A percentile compares a stretch with the other conserved stretches of the same genome.
Conservation (phyloP, 2,329 filamentous ascomycete genomes). For the Beauveria asiatica region DNA sequence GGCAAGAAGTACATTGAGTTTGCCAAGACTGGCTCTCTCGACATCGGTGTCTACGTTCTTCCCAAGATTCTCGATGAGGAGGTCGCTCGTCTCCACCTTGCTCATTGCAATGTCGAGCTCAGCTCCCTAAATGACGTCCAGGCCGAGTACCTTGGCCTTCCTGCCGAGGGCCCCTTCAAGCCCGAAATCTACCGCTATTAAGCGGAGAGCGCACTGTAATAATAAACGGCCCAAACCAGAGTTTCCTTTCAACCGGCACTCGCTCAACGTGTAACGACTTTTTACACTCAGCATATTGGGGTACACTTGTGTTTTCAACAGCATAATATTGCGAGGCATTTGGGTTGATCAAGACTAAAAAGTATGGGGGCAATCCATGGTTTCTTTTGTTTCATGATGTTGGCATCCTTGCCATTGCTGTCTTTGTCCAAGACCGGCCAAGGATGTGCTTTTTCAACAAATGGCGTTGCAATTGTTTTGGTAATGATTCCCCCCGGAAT, state of each 20-base stretch:
- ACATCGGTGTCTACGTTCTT: slow-evolving; percentile 87
- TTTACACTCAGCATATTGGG: slow-evolving; percentile 23
- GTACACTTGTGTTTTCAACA: slow-evolving; percentile 36
- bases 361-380: slow-evolving; percentile 17
- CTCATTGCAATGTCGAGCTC: slow-evolving; percentile 91
- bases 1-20: slow-evolving; percentile 95
- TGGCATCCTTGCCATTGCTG: neutral
- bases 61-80: slow-evolving; percentile 99
- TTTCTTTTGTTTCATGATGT: slow-evolving; percentile 14
- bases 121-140: slow-evolving; percentile 76
- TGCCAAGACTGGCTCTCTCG: slow-evolving; percentile 82
- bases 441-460: slow-evolving; percentile 32
- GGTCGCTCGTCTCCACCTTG: slow-evolving; percentile 88
- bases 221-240: slow-evolving; percentile 20
- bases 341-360: slow-evolving; percentile 21
- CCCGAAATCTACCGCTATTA: slow-evolving; percentile 60
- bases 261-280: slow-evolving; percentile 28
- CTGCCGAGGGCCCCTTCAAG: slow-evolving; percentile 89
- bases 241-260: slow-evolving; percentile 30
- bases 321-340: slow-evolving; percentile 34
- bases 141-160: slow-evolving; percentile 89
- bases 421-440: slow-evolving; percentile 5
- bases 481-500: slow-evolving; percentile 26
- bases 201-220: slow-evolving; percentile 22
- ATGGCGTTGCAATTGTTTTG: slow-evolving; percentile 29